A percentile compares a stretch with the other conserved stretches of the same genome.
phyloP scores from a whole-genome alignment of 139 green algal genomes.

The Dunaliella primolecta region DNA sequence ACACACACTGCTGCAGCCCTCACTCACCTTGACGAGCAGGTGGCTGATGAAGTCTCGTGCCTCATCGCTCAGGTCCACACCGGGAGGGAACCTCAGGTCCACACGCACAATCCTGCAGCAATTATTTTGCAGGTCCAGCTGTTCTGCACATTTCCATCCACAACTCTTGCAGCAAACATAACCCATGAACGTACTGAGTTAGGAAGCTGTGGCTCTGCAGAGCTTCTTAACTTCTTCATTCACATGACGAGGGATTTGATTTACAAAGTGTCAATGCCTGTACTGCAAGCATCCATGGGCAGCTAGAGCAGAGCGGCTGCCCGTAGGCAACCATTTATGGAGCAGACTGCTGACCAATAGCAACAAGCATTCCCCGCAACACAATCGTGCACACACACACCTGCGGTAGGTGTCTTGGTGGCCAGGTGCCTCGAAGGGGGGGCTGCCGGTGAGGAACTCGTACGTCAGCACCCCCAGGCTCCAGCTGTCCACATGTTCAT shows the following conservation, averaged over 20 bases:
- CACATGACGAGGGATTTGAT: too few species aligned
- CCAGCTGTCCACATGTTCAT: slow-evolving; percentile 86
- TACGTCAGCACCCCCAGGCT: slow-evolving; percentile 93
- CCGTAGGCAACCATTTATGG: too few species aligned
- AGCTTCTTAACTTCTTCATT: neutral
- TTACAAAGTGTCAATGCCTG: too few species aligned
- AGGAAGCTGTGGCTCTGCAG: neutral
- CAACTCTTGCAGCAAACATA: neutral
- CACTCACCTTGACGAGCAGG: slow-evolving; percentile 9
- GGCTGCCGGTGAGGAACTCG: slow-evolving; percentile 91
- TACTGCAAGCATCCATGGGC: neutral
- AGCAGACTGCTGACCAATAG: too few species aligned
- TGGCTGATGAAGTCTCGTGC: slow-evolving; percentile 82
- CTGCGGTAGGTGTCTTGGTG: slow-evolving; percentile 57
- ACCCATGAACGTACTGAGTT: neutral
- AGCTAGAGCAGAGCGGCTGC: too few species aligned
- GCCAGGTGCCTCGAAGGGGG: slow-evolving; percentile 91
- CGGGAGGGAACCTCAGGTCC: slow-evolving; percentile 82
- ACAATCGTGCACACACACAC: neutral
- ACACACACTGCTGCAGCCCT: neutral
- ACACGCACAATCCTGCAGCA: slow-evolving; percentile 76
- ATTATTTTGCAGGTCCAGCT: neutral
- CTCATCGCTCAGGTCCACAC: slow-evolving; percentile 46
- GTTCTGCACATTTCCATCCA: neutral
- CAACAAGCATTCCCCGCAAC: too few species aligned